Evolutionary conservation across 257 asterid species (phyloP).

Genomic region (Scutellaria barbata): DNA sequence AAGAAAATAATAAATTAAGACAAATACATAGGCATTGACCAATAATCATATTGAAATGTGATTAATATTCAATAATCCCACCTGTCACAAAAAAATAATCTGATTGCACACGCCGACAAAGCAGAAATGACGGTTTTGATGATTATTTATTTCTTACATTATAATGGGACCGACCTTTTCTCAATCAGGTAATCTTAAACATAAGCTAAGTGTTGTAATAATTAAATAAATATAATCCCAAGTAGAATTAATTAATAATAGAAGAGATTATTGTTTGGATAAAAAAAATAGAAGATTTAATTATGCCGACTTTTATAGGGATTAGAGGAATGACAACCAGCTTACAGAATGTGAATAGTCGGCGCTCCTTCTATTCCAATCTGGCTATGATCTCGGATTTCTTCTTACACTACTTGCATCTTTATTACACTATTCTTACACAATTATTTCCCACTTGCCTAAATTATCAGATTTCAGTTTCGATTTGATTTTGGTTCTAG

Average conservation of each 20-base stretch:
- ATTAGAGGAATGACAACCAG: slow-evolving; percentile 54
- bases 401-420: slow-evolving; percentile 5
- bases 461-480: background rate
- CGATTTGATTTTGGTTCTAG: background rate
- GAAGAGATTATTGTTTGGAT: slow-evolving; percentile 19
- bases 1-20: background rate
- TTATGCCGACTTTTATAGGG: slow-evolving; percentile 46
- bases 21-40: slow-evolving; percentile 27
- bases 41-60: slow-evolving; percentile 24
- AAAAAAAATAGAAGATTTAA: slow-evolving; percentile 23
- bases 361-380: slow-evolving; percentile 34
- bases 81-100: background rate
- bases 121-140: slow-evolving; percentile 48
- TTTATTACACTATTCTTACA: background rate
- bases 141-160: slow-evolving; percentile 8
- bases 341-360: slow-evolving; percentile 54
- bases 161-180: slow-evolving; percentile 46
- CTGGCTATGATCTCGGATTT: slow-evolving; percentile 31
- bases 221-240: background rate
- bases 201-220: slow-evolving; percentile 31
- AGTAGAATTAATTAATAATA: slow-evolving; percentile 33
- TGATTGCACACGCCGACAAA: slow-evolving; percentile 53
- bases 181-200: slow-evolving; percentile 47
- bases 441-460: slow-evolving; percentile 4
- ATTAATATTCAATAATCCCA: slow-evolving; percentile 22